Percentiles rank a stretch among this genome's conserved stretches.
Conservation (phyloP, 306 rosid species). For the Pyrus pyrifolia region DNA sequence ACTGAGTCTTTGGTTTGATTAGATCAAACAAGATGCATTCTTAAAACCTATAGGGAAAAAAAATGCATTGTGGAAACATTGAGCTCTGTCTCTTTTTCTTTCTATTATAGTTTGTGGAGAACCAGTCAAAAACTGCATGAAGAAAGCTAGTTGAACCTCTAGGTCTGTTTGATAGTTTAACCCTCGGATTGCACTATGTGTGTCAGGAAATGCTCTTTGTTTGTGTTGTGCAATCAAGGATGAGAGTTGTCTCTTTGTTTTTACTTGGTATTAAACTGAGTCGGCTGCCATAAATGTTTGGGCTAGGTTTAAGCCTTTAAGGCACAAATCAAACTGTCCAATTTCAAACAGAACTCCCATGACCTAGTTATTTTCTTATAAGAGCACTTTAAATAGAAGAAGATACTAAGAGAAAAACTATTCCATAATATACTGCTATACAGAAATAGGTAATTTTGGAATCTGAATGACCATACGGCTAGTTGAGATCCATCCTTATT, state of each 20-base stretch:
- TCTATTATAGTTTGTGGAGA: not conserved
- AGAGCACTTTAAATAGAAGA: not conserved
- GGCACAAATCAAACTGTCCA: not conserved
- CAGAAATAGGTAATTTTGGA: not conserved
- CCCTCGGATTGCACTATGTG: too few species aligned
- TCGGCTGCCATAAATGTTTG: not conserved
- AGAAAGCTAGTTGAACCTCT: not conserved
- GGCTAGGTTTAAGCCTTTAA: not conserved
- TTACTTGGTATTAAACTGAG: not conserved
- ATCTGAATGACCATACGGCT: not conserved
- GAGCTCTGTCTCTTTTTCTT: not conserved
- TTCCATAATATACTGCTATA: too few species aligned
- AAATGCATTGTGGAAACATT: not conserved
- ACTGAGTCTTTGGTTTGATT: not conserved
- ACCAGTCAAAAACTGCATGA: not conserved
- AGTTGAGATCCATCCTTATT: not conserved
- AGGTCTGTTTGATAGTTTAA: not conserved
- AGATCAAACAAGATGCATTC: not conserved
- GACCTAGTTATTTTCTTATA: not conserved
- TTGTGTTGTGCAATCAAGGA: not conserved
- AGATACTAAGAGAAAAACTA: not conserved
- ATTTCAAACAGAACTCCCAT: not conserved
- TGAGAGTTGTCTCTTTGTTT: not conserved
- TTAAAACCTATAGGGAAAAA: not conserved
- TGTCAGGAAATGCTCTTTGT: not conserved